Evolutionary conservation across 345 rosid genomes (phyloP), one percentile per base, ranked within the genome.

Genomic region (Syzygium aromaticum): DNA sequence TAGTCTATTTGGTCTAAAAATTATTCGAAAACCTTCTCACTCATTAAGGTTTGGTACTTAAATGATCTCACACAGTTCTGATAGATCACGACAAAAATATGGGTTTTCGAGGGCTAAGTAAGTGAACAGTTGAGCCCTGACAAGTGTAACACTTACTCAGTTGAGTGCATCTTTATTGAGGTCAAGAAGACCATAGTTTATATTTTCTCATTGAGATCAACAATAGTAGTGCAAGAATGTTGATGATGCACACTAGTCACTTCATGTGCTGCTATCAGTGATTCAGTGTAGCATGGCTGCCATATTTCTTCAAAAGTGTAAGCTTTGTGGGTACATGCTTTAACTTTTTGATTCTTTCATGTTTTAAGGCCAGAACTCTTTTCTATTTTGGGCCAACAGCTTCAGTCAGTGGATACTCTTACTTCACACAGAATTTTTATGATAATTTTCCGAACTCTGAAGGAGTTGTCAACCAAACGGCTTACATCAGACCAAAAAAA

Each of bases 391-490:
- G 98, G 98, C 52, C 95, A 94, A 90, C 94, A 93, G 91, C 98
- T 98, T 89, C 98, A 92, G 63, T 92, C 94, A n/a, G 95, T 96
- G 77, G 98, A 98, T 86, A 93, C 92, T 86, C 96, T 96, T 86
- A 87, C 94, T 77, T 98, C 99, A 89, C 98, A 96, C 92, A 92
- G 99, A 90, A 95, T 98, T 89, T 95, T 95, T 92, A 89, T 96
- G 96, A 96, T 92, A 87, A 98, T 98, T 87, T 95, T 96, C 87
- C 95, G 98, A 88, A 95, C 98, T 80, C 89, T 98, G 85, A 98
- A 98, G 90, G 99, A 98, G 87, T 91, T 98, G 91, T 98, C 99
- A 59, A 95, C 96, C 49, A 98, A 98, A 91, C 99, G 97, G 88
- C 99, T 95, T 54, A 90, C 98, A 11, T 96, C 95, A 43, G 99